Conservation (phyloP, 2,329 filamentous ascomycete genomes). For the Purpureocillium takamizusanense region DNA sequence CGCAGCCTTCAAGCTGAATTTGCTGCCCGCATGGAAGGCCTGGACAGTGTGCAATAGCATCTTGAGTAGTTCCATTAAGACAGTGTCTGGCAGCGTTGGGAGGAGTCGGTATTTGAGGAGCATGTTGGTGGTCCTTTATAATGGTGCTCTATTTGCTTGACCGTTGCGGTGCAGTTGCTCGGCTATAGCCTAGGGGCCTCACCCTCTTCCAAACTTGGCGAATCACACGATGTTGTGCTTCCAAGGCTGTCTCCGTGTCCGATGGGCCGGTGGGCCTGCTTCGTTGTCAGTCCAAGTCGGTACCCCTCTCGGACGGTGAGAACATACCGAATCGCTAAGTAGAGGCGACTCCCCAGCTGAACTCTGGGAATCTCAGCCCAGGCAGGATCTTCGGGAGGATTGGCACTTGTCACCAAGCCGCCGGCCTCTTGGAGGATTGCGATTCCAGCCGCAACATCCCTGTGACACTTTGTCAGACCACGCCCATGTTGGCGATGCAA, state of each 20-base stretch:
- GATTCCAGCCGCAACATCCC: slow-evolving; percentile 69
- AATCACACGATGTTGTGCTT: neutral
- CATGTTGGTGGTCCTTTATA: too few species aligned
- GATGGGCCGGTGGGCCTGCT: slow-evolving; percentile 45
- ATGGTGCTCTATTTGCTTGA: neutral
- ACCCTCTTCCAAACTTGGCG: neutral
- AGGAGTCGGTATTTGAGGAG: neutral
- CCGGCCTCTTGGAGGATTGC: slow-evolving; percentile 66
- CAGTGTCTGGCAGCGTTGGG: too few species aligned
- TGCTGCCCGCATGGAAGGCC: slow-evolving; percentile 56
- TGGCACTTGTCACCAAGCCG: slow-evolving; percentile 64
- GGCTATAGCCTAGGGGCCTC: neutral
- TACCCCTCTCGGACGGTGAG: too few species aligned
- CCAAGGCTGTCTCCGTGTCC: neutral
- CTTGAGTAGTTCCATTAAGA: too few species aligned
- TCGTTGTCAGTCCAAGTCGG: slow-evolving; percentile 18
- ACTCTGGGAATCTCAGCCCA: slow-evolving; percentile 50
- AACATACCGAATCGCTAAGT: slow-evolving; percentile 59
- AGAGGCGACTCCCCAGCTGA: slow-evolving; percentile 57
- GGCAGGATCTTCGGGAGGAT: slow-evolving; percentile 51
- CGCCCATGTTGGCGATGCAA: too few species aligned
- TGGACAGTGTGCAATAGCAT: slow-evolving; percentile 36
- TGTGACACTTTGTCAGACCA: slow-evolving; percentile 16
- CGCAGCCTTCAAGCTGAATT: slow-evolving; percentile 60
- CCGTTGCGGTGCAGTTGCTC: neutral